Conservation (phyloP, 2,329 filamentous ascomycete species). For the Phyllosticta ampelicida region DNA sequence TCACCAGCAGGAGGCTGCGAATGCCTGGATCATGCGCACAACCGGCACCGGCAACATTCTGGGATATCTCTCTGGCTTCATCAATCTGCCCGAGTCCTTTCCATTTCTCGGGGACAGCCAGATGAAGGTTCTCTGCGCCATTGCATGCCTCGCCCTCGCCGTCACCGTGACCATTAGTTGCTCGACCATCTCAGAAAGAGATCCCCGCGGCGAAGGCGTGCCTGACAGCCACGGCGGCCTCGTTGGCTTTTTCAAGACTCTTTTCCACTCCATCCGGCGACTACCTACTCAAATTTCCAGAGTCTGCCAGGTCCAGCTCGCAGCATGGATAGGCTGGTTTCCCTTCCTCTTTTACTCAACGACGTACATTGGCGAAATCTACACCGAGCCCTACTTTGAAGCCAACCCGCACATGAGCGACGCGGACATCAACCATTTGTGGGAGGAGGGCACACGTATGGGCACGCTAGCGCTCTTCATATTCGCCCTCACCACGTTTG, state of each 20-base stretch:
- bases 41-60: slow-evolving; percentile 83
- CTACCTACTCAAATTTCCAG: slow-evolving; percentile 72
- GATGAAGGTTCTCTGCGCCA: slow-evolving; percentile 83
- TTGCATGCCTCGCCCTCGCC: slow-evolving; percentile 65
- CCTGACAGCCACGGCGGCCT: slow-evolving; percentile 53
- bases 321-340: slow-evolving; percentile 92
- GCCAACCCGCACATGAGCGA: slow-evolving; percentile 67
- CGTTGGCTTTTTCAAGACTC: slow-evolving; percentile 65
- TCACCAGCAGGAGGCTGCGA: slow-evolving; percentile 87
- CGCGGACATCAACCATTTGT: slow-evolving; percentile 64
- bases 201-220: slow-evolving; percentile 62
- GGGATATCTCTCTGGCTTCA: slow-evolving; percentile 78
- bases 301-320: slow-evolving; percentile 56
- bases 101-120: slow-evolving; percentile 79
- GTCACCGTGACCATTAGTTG: slow-evolving; percentile 63
- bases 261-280: slow-evolving; percentile 64
- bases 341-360: slow-evolving; percentile 93
- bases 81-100: slow-evolving; percentile 62
- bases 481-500: slow-evolving; percentile 75
- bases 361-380: slow-evolving; percentile 87
- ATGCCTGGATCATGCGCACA: slow-evolving; percentile 85
- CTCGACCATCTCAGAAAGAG: slow-evolving; percentile 60
- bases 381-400: slow-evolving; percentile 71
- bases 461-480: slow-evolving; percentile 84
- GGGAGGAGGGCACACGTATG: slow-evolving; percentile 74